Evolutionary conservation across 331 rosid genomes (phyloP), one percentile per base, ranked within the genome.

Genomic region (Acacia pycnantha): DNA sequence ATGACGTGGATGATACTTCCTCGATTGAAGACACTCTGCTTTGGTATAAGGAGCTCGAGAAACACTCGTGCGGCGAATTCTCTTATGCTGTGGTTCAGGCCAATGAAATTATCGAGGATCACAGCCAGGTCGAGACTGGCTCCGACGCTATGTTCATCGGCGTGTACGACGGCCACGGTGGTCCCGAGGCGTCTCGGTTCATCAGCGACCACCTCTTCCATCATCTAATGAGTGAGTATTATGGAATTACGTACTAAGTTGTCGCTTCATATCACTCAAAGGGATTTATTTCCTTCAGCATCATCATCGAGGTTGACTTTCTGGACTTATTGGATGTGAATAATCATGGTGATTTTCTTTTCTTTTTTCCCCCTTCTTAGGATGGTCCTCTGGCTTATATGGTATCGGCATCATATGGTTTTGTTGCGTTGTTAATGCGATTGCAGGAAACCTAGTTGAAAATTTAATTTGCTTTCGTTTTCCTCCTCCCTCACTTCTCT

Each of bases 1-100:
- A 90, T 82, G 92, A 87, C 51, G 83, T 54, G 16, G 88, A 86
- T 21, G 95, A 86, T 44, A 24, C 62, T 46, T 85, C 86, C 16
- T 65, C 91, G 10, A 24, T 74, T 22, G 87, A 79, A 18, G 98
- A 94, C 75, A 31, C 89, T 33, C 86, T 91, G 15, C 44, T 95
- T 4, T 93, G 98, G 98, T 79, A 70, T 66, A 87, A 79, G 68
- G 91, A 88, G 73, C 97, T 93, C 37, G 93, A 89, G 40, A 93
- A 85, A 70, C 90, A 90, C 90, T 85, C 87, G 0, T 83, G 77
- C 75, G 98, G 97, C 35, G 97, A 95, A 14, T 91, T 91, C 76
- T 93, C 97, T 0, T 93, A 84, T 24, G 97, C 97, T 4, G 89
- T 93, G 59, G 95, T 95, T 65, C 97, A 90, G 67, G 97, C 97